Conservation (phyloP, 73 alveolate genomes). For the Paramecium primaurelia region DNA sequence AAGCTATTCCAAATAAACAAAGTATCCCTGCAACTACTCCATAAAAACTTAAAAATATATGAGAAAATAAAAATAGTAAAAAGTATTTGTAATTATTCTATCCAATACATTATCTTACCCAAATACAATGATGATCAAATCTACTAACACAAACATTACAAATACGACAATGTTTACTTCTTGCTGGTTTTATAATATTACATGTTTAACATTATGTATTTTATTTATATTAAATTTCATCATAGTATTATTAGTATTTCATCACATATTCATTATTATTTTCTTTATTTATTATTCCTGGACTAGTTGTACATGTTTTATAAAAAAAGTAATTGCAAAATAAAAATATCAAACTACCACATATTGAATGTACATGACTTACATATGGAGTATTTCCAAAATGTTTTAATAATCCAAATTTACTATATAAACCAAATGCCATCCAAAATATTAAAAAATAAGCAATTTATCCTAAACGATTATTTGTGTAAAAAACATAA, state of each 20-base stretch:
- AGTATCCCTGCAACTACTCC: conserved; percentile 48
- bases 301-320: conserved; percentile 41
- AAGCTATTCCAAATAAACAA: conserved; percentile 38
- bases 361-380: not conserved
- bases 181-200: conserved; percentile 61
- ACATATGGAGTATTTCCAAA: conserved; percentile 35
- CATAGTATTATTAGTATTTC: conserved; percentile 42
- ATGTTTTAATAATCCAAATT: conserved; percentile 38
- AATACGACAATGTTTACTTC: conserved; percentile 81
- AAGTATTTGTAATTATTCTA: conserved; percentile 54
- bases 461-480: conserved; percentile 39
- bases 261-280: conserved; percentile 39
- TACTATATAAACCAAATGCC: not conserved
- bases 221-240: conserved; percentile 43
- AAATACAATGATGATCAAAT: conserved; percentile 89
- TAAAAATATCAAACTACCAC: conserved; percentile 33
- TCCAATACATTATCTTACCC: conserved; percentile 68
- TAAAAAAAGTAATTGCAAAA: conserved; percentile 49
- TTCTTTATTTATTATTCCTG: conserved; percentile 43
- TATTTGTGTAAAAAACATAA: conserved; percentile 46
- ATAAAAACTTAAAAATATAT: conserved; percentile 32
- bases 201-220: conserved; percentile 34
- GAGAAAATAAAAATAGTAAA: conserved; percentile 23
- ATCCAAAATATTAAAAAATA: conserved; percentile 16
- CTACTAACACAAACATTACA: conserved; percentile 83